Evolutionary conservation across 1,284 basidiomycete genomes (phyloP).

Genomic region (Ustilago esculenta): DNA sequence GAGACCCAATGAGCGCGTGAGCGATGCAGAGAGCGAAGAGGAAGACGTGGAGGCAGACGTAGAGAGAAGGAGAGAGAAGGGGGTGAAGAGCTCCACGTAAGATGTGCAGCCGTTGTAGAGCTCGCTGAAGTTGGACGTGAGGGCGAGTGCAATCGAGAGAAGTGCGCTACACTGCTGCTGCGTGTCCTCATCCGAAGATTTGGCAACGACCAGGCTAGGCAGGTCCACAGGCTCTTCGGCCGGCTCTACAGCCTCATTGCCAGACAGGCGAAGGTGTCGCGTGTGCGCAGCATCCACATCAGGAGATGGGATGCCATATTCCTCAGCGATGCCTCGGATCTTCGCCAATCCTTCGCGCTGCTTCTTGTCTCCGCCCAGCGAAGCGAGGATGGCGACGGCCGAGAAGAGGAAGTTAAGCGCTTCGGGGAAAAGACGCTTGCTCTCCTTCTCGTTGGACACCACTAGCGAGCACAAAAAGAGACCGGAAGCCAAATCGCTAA

Average conservation of each 20-base stretch:
- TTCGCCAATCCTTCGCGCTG: conserved; percentile 43
- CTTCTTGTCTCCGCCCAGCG: conserved; percentile 29
- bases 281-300: conserved; percentile 55
- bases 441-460: conserved; percentile 77
- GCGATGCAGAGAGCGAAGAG: conserved; percentile 66
- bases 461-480: conserved; percentile 88
- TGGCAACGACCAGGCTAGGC: conserved; percentile 26
- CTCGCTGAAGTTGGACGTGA: conserved; percentile 48
- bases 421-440: conserved; percentile 89
- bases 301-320: conserved; percentile 62
- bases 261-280: conserved; percentile 18
- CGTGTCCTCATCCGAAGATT: background rate
- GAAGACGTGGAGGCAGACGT: conserved; percentile 26
- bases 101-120: conserved; percentile 59
- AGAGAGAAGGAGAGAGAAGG: conserved; percentile 42
- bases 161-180: conserved; percentile 14
- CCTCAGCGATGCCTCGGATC: conserved; percentile 32
- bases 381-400: conserved; percentile 77
- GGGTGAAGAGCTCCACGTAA: conserved; percentile 62
- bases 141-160: conserved; percentile 35
- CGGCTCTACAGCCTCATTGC: conserved; percentile 10
- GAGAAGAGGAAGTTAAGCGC: conserved; percentile 83
- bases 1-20: conserved; percentile 75
- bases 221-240: conserved; percentile 20
- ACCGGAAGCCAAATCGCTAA: conserved; percentile 82